Evolutionary conservation across 306 rosid genomes (phyloP), one percentile per base, ranked within the genome.

Genomic region (peach (Prunus persica)): DNA sequence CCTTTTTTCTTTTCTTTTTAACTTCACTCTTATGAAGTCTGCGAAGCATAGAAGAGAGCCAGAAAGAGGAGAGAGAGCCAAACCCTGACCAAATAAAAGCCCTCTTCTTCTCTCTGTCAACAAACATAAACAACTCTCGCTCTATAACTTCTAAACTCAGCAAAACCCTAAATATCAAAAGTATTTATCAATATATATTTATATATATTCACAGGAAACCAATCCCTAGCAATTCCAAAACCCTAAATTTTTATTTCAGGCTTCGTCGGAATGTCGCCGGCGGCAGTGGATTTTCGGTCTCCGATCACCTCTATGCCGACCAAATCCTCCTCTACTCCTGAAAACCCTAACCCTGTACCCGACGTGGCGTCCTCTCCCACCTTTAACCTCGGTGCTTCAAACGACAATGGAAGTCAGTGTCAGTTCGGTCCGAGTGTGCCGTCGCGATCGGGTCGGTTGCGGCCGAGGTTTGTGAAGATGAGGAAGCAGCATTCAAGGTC

Each of bases 401-500:
- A 64, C 51, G 79, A 47, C 14, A 73, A 63, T 68, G 56, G 71
- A 55, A 32, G 73, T 27, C 43, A 63, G 45, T 63, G 78, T 24
- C 65, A 77, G 46, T 65, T 83, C 65, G 72, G 52, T 65, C 41
- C 60, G 27, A 66, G 30, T 34, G 22, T 18, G 76, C 76, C 10
- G 24, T 20, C 65, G 20, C 84, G 81, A 45, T 16, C 67, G 8
- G 75, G 54, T 22, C 76, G 91, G 80, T 30, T 89, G 46, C 75
- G 88, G 79, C 96, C 95, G 24, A 79, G 96, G 75, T 76, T 90
- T 14, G 73, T 28, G 70, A 94, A 94, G 83, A 77, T 78, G 58
- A 88, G 95, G 87, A 92, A 80, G 88, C 95, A 86, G 83, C 84
- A 76, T 22, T 80, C 75, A 27, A 86, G 87, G 89, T 77, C 88